Base-by-base conservation (phyloP, 2,329 filamentous ascomycete genomes). In the Ophiocordyceps unilateralis region DNA sequence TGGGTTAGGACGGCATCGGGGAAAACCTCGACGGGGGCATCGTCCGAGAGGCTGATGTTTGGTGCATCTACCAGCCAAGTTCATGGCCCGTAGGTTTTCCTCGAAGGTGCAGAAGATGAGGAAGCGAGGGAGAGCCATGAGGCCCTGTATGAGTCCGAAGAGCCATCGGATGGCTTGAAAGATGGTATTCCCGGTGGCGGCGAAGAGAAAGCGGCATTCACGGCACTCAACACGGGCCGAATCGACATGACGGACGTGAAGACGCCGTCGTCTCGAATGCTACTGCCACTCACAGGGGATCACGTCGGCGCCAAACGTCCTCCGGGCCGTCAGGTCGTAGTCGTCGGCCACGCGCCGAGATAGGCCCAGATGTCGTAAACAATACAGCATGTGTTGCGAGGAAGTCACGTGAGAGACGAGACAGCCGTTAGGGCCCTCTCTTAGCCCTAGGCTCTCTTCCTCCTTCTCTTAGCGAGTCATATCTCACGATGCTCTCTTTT, bases 321-420 rank as follows among this genome's bases (percentile, higher is more conserved):
- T 65, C 41, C 61, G 61, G 5, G 53, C 47, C 32, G 50, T 40
- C 6, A 70, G 53, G 37, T 60, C 56, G 49, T 66, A 69, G 45
- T 65, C 62, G 5, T 59, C 55, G 0, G 76, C 74, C 1, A 79
- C 61, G 0, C 53, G 46, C 44, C 70, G 58, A 76, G 68, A 48
- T 83, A 82, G 1, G 62, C 57, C 41, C 63, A 59, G 20, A 82
- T 72, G 50, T 82, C 78, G 2, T 26, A n/a, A n/a, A n/a, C n/a
- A n/a, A n/a, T n/a, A n/a, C n/a, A n/a, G n/a, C n/a, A n/a, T n/a
- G n/a, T n/a, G n/a, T n/a, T n/a, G n/a, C n/a, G n/a, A n/a, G n/a
- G n/a, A n/a, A n/a, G n/a, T n/a, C n/a, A n/a, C n/a, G n/a, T n/a
- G n/a, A n/a, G n/a, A n/a, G n/a, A n/a, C n/a, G n/a, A n/a, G n/a